phyloP scores from a whole-genome alignment of 768 basidiomycete genomes.

The Russula brevipes region DNA sequence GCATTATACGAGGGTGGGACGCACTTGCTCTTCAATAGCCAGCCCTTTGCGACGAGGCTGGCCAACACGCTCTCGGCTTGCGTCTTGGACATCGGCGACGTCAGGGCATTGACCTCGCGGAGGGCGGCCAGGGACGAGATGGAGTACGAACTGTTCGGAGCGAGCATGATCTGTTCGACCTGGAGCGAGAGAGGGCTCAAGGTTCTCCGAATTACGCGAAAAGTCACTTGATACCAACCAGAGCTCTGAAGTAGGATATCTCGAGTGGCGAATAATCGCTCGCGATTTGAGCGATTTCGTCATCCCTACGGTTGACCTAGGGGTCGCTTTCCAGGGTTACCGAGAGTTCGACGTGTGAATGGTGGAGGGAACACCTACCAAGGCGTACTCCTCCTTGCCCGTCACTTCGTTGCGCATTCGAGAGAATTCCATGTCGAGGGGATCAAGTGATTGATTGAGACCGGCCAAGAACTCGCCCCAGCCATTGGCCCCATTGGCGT shows the following conservation, averaged over 20 bases:
- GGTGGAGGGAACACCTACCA: constrained; percentile 46
- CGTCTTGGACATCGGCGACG: constrained; percentile 60
- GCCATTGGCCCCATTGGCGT: constrained; percentile 38
- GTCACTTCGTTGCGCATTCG: constrained; percentile 56
- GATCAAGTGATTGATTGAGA: constrained; percentile 60
- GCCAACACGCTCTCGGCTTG: constrained; percentile 67
- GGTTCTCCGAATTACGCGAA: too few species aligned
- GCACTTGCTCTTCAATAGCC: constrained; percentile 70
- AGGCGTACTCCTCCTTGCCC: constrained; percentile 58
- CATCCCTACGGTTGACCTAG: constrained; percentile 76
- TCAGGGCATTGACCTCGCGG: constrained; percentile 56
- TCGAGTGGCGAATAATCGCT: constrained; percentile 76
- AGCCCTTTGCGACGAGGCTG: constrained; percentile 81
- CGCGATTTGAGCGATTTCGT: constrained; percentile 78
- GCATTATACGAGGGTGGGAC: constrained; percentile 28
- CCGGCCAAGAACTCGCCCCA: constrained; percentile 57
- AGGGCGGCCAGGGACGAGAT: constrained; percentile 73
- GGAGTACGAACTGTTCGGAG: constrained; percentile 67
- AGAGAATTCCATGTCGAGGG: constrained; percentile 69
- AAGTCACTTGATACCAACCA: constrained; percentile 42
- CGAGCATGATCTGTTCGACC: constrained; percentile 86
- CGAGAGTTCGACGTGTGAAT: background rate
- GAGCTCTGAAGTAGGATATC: constrained; percentile 78
- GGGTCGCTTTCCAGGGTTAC: background rate
- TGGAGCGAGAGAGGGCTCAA: constrained; percentile 31